Evolutionary conservation across 2,329 filamentous ascomycete species (phyloP), one percentile per base, ranked within the genome.

Genomic region (Aspergillus alliaceus): DNA sequence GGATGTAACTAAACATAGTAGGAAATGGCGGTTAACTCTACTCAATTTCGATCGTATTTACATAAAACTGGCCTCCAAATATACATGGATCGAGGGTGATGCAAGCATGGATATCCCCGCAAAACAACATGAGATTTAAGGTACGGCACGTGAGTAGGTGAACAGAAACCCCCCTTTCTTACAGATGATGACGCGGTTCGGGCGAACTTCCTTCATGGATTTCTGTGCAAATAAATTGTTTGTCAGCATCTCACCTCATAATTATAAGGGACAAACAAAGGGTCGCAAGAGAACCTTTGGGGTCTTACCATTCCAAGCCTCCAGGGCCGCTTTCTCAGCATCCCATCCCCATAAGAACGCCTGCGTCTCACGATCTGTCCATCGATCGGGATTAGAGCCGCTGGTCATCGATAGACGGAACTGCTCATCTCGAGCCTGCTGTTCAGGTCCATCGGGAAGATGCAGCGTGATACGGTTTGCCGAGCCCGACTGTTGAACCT

Each of bases 311-410:
- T 62, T 64, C 71, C 71, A 74, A n/a, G 63, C 61, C 39, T 67
- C 63, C 53, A 71, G 51, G 2, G 69, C 69, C 7, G 59, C 67
- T 52, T 68, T 66, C 54, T 75, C 73, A 2, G 72, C 71, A 63
- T 75, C 72, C 69, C 70, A 73, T 1, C 66, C 71, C 72, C 73
- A 75, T 24, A 75, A 48, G 18, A 72, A 66, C 68, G 81, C 77
- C 68, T 88, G 86, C 40, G 86, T 85, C 58, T 87, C 84, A 12
- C 83, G 83, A 66, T 86, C 86, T 6, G 84, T 80, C 86, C 86
- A 88, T 72, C 86, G 86, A 71, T 88, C 86, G 2, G 85, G 85
- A 37, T 69, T 74, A 3, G 61, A 57, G 6, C 64, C 68, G 18
- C 61, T 68, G 1, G 59, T 55, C 51, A 63, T 59, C 8, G 70